These are phyloP conservation scores for Apiospora aurea DNA, from an alignment of 2,329 filamentous ascomycete species.

Conservation along the genomic window DNA sequence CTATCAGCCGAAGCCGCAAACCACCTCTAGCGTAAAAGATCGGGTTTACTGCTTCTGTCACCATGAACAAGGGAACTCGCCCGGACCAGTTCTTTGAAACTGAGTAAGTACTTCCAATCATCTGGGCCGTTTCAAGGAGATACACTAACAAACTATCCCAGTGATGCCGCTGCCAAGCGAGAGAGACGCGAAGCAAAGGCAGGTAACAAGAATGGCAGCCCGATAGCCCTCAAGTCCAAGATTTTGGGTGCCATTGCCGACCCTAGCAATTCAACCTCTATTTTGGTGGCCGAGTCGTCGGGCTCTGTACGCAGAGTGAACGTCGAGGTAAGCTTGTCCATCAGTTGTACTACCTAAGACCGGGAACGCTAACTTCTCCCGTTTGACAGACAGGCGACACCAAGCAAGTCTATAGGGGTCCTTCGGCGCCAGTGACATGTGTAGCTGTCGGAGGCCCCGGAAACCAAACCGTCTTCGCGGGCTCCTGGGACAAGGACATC, in stretches of 20 bases:
- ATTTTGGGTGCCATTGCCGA: conserved; percentile 78
- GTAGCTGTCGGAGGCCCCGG: conserved; percentile 69
- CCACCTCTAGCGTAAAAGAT: background rate
- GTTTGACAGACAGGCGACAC: conserved; percentile 48
- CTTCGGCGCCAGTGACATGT: conserved; percentile 80
- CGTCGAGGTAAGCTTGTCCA: conserved; percentile 66
- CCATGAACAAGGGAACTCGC: conserved; percentile 70
- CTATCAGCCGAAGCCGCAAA: background rate
- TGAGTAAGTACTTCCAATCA: conserved; percentile 63
- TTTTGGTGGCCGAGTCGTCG: conserved; percentile 89
- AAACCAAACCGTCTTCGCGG: conserved; percentile 75
- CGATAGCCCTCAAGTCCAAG: conserved; percentile 84
- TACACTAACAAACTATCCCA: conserved; percentile 51
- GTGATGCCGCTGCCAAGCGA: conserved; percentile 56
- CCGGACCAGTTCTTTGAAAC: conserved; percentile 91
- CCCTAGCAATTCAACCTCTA: conserved; percentile 62
- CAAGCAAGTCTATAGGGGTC: conserved; percentile 70
- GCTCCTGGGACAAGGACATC: conserved; percentile 92
- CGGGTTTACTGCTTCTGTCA: background rate
- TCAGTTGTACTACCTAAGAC: background rate
- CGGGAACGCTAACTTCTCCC: background rate
- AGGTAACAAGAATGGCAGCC: conserved; percentile 80
- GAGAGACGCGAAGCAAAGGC: conserved; percentile 73
- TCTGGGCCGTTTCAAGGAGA: background rate
- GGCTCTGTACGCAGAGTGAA: conserved; percentile 78